A percentile compares a stretch with the other conserved stretches of the same genome.
These are phyloP conservation scores for Coleophoma crateriformis DNA, from an alignment of 2,329 filamentous ascomycete species.

Conservation along the genomic window DNA sequence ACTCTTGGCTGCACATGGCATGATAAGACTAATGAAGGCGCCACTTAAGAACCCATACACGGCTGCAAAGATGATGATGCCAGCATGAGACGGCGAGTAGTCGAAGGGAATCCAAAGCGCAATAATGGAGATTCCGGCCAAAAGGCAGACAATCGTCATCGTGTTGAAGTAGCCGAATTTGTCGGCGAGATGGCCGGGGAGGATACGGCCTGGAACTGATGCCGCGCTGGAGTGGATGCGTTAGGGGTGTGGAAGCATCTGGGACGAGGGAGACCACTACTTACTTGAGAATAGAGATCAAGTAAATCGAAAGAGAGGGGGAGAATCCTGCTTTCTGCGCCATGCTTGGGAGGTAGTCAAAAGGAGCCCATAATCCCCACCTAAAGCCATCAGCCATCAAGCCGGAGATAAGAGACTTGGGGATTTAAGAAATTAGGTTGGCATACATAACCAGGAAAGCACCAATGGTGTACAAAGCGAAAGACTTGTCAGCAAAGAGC, in stretches of 20 bases:
- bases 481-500: conserved; percentile 56
- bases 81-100: conserved; percentile 41
- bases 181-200: conserved; percentile 21
- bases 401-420: neutral
- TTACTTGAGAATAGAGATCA: conserved; percentile 42
- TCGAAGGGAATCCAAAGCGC: conserved; percentile 44
- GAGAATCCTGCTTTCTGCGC: conserved; percentile 37
- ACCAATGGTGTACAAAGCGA: conserved; percentile 57
- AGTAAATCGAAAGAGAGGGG: conserved; percentile 36
- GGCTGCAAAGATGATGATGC: conserved; percentile 55
- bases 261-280: neutral
- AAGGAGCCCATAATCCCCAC: conserved; percentile 46
- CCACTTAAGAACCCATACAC: conserved; percentile 67
- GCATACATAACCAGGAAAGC: conserved; percentile 54
- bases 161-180: conserved; percentile 23
- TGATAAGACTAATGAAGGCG: conserved; percentile 55
- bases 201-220: conserved; percentile 21
- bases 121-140: conserved; percentile 33
- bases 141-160: conserved; percentile 6
- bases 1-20: conserved; percentile 56
- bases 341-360: conserved; percentile 34
- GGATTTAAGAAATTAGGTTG: conserved; percentile 14
- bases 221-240: conserved; percentile 5
- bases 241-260: neutral
- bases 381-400: conserved; percentile 26